Conservation (phyloP, 805 yeast genomes). For the Candida maesae region DNA sequence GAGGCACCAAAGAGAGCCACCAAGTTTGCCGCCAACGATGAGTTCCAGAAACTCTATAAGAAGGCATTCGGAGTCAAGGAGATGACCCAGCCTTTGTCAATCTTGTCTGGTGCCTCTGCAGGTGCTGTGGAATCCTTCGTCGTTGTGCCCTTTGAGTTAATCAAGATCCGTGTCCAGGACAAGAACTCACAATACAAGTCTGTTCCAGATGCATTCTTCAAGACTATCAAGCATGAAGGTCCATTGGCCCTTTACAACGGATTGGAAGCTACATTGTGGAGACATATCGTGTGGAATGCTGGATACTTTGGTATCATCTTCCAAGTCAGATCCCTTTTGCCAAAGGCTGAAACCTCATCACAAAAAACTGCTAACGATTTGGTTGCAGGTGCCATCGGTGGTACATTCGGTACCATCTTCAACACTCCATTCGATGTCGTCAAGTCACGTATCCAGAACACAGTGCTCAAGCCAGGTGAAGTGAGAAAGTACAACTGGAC, state of each 20-base stretch:
- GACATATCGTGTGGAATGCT: conserved; percentile 96
- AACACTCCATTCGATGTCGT: conserved; percentile 98
- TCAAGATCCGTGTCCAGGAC: conserved; percentile 94
- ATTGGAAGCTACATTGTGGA: conserved; percentile 94
- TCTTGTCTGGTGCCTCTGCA: conserved; percentile 95
- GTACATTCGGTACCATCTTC: conserved; percentile 90
- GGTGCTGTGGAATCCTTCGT: conserved; percentile 97
- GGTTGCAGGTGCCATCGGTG: conserved; percentile 93
- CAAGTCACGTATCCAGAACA: conserved; percentile 89
- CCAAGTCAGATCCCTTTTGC: conserved; percentile 78
- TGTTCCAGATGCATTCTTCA: conserved; percentile 74
- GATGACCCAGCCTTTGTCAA: conserved; percentile 78
- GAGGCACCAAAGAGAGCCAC: conserved; percentile 99
- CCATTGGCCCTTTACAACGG: conserved; percentile 86
- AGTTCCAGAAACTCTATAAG: conserved; percentile 85
- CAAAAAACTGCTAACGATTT: conserved; percentile 84
- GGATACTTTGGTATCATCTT: conserved; percentile 95
- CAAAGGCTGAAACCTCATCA: conserved; percentile 64
- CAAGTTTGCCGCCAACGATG: conserved; percentile 97
- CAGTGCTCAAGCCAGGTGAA: conserved; percentile 63
- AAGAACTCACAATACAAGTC: conserved; percentile 76
- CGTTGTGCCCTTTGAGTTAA: conserved; percentile 95
- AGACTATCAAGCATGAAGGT: conserved; percentile 75
- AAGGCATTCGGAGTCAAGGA: conserved; percentile 60
- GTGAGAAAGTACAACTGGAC: conserved; percentile 92